Conservation (phyloP, 1,139 yeast genomes). For the Taphrina deformans region DNA sequence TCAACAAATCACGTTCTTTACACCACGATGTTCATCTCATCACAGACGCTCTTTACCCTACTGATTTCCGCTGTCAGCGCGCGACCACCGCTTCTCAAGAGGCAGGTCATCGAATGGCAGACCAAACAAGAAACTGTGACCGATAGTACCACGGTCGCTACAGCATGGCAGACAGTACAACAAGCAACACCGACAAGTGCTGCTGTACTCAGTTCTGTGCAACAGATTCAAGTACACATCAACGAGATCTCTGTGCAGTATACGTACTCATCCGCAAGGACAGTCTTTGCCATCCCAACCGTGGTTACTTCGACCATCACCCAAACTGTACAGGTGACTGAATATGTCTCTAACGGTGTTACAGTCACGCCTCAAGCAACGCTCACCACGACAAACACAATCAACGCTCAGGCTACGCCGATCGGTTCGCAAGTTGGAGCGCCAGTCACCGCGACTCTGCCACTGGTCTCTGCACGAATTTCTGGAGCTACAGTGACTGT, state of each 20-base stretch:
- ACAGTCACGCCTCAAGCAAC: conserved; percentile 11
- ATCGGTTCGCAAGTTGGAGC: conserved; percentile 11
- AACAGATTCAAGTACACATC: conserved; percentile 18
- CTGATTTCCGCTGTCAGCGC: background rate
- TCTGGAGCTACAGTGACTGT: conserved; percentile 21
- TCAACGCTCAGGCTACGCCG: conserved; percentile 23
- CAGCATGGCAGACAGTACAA: conserved; percentile 2
- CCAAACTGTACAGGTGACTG: background rate
- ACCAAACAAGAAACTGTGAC: background rate
- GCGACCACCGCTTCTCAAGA: background rate
- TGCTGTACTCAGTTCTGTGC: background rate
- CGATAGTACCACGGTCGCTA: background rate
- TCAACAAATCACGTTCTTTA: conserved; percentile 2
- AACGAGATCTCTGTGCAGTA: conserved; percentile 23
- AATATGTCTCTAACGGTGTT: conserved; percentile 1
- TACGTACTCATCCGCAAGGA: conserved; percentile 22
- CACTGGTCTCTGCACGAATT: conserved; percentile 13
- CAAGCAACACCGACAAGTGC: background rate
- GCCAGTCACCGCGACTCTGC: conserved; percentile 24
- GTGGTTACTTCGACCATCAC: conserved; percentile 7
- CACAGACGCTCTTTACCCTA: conserved; percentile 9
- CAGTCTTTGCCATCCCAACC: conserved; percentile 26
- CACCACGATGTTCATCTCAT: conserved; percentile 13
- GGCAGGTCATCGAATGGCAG: conserved; percentile 2
- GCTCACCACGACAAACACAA: conserved; percentile 16